Conservation (phyloP, 768 basidiomycete species). For the Leucocoprinus sp. region DNA sequence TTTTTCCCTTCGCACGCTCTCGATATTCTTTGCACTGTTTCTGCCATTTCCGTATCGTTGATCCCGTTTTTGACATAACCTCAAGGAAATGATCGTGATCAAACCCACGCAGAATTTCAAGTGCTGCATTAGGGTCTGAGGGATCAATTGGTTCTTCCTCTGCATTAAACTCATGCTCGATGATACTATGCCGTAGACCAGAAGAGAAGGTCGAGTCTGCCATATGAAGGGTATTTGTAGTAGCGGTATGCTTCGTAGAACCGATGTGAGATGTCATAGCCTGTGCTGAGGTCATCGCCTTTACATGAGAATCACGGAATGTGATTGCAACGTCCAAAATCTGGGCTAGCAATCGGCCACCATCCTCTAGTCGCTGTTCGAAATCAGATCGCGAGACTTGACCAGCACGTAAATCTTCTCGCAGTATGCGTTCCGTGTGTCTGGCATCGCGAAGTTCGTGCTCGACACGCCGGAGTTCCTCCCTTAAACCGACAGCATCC, state of each 20-base stretch:
- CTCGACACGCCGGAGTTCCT: slow-evolving; percentile 66
- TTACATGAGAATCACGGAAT: slow-evolving; percentile 71
- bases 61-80: slow-evolving; percentile 70
- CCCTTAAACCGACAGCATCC: slow-evolving; percentile 59
- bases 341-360: slow-evolving; percentile 67
- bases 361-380: slow-evolving; percentile 59
- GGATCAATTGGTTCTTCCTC: slow-evolving; percentile 65
- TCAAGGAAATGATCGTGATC: slow-evolving; percentile 85
- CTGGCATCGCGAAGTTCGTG: slow-evolving; percentile 62
- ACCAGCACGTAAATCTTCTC: slow-evolving; percentile 68
- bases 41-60: slow-evolving; percentile 92
- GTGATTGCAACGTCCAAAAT: slow-evolving; percentile 73
- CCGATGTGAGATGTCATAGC: slow-evolving; percentile 47
- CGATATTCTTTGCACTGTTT: slow-evolving; percentile 95
- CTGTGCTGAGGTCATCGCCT: slow-evolving; percentile 57
- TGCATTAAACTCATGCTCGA: slow-evolving; percentile 24
- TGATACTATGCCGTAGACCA: slow-evolving; percentile 35
- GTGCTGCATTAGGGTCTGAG: slow-evolving; percentile 59
- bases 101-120: slow-evolving; percentile 64
- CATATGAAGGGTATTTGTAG: slow-evolving; percentile 21
- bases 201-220: slow-evolving; percentile 43
- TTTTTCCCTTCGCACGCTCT: slow-evolving; percentile 93
- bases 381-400: slow-evolving; percentile 58
- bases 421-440: slow-evolving; percentile 58
- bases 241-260: slow-evolving; percentile 34